Conservation (phyloP, 495 filamentous ascomycete species). For the Cladorrhinum samala region DNA sequence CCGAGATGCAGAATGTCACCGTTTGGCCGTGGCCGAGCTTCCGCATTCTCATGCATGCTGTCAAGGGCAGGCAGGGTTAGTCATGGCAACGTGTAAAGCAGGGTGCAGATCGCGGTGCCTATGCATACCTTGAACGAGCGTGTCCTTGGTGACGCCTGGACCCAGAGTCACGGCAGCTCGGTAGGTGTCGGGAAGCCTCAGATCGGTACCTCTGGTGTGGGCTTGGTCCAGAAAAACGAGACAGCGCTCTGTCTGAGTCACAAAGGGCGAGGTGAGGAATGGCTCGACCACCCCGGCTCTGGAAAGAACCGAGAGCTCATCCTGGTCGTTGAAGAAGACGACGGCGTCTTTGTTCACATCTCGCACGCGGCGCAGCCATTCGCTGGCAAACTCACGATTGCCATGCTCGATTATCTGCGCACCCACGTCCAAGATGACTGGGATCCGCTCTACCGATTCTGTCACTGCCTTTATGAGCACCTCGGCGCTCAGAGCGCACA, state of each 20-base stretch:
- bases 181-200: slow-evolving; percentile 56
- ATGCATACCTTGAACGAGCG: slow-evolving; percentile 68
- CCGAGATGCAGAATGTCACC: slow-evolving; percentile 50
- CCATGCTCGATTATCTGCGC: slow-evolving; percentile 63
- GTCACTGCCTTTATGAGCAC: slow-evolving; percentile 42
- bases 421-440: slow-evolving; percentile 67
- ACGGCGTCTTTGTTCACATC: neutral
- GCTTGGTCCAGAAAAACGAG: slow-evolving; percentile 56
- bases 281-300: slow-evolving; percentile 41
- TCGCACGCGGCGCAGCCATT: slow-evolving; percentile 34
- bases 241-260: slow-evolving; percentile 38
- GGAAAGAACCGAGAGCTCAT: slow-evolving; percentile 43
- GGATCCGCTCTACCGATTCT: slow-evolving; percentile 32
- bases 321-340: slow-evolving; percentile 48
- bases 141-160: slow-evolving; percentile 62
- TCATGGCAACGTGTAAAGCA: too few species aligned
- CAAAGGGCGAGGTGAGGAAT: slow-evolving; percentile 56
- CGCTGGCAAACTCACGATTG: slow-evolving; percentile 46
- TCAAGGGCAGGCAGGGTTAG: too few species aligned
- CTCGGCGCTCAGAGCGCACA: slow-evolving; percentile 31
- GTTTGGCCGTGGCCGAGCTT: slow-evolving; percentile 57
- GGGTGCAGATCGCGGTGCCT: too few species aligned
- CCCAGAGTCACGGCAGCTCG: slow-evolving; percentile 67
- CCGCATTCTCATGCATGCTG: slow-evolving; percentile 64
- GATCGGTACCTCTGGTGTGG: slow-evolving; percentile 70